Evolutionary conservation across 2,329 filamentous ascomycete genomes (phyloP).

Genomic region (Alternaria rosae): DNA sequence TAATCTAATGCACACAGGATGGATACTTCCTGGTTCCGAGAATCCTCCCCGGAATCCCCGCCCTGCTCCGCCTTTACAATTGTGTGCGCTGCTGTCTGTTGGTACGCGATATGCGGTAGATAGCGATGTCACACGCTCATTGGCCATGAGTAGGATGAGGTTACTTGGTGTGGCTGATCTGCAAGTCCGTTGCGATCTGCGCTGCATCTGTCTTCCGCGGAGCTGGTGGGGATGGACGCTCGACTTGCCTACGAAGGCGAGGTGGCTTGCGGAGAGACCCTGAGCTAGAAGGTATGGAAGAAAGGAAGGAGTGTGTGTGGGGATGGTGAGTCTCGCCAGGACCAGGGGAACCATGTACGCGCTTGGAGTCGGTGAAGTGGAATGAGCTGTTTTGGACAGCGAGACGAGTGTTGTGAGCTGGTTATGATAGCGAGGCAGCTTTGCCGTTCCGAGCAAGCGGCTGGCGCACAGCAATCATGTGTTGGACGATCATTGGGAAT

Average conservation of each 20-base stretch:
- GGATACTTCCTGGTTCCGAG: constrained; percentile 11
- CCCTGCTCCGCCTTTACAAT: background rate
- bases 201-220: constrained; percentile 14
- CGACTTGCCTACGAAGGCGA: constrained; percentile 15
- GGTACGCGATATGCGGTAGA: background rate
- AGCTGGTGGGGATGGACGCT: constrained; percentile 15
- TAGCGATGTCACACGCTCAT: background rate
- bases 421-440: constrained; percentile 10
- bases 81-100: background rate
- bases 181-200: constrained; percentile 21
- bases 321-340: background rate
- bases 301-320: constrained; percentile 3
- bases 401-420: constrained; percentile 9
- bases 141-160: constrained; percentile 1
- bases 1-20: constrained; percentile 2
- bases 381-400: constrained; percentile 11
- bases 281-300: constrained; percentile 20
- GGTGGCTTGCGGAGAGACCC: constrained; percentile 17
- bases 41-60: constrained; percentile 6
- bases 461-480: constrained; percentile 10
- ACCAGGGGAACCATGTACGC: background rate
- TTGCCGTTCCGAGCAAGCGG: constrained; percentile 13
- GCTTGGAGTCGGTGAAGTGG: constrained; percentile 11
- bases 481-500: constrained; percentile 13
- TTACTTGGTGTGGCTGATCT: constrained; percentile 16